Evolutionary conservation across 2,329 filamentous ascomycete species (phyloP).

Genomic region (Fusarium devonianum): DNA sequence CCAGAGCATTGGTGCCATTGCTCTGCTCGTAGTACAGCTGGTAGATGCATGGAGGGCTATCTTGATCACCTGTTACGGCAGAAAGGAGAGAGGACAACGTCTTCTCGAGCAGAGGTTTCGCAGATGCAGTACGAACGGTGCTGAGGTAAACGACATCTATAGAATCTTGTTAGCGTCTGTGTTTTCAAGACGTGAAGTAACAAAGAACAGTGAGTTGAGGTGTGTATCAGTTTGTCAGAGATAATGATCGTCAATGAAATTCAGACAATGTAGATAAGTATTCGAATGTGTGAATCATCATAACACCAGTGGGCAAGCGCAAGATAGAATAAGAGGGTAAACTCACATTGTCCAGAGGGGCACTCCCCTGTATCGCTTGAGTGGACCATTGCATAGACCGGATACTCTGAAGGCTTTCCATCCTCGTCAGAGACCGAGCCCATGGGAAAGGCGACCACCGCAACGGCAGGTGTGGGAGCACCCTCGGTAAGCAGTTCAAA

Average conservation of each 20-base stretch:
- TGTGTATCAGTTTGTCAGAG: conserved; percentile 88
- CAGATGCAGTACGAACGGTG: conserved; percentile 46
- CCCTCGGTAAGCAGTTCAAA: conserved; percentile 79
- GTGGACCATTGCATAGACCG: conserved; percentile 73
- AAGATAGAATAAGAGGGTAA: conserved; percentile 25
- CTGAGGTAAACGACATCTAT: conserved; percentile 48
- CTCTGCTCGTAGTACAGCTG: conserved; percentile 64
- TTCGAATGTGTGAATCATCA: conserved; percentile 87
- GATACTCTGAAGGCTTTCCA: conserved; percentile 50
- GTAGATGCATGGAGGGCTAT: conserved; percentile 52
- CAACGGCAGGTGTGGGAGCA: conserved; percentile 76
- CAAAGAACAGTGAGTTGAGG: conserved; percentile 20
- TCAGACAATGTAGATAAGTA: conserved; percentile 99
- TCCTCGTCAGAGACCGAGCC: conserved; percentile 51
- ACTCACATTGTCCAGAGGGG: conserved; percentile 88
- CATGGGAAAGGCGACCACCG: conserved; percentile 71
- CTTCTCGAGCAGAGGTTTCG: conserved; percentile 48
- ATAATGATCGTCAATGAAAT: conserved; percentile 81
- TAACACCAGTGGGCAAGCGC: conserved; percentile 57
- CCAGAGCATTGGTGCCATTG: conserved; percentile 38
- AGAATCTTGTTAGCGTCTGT: conserved; percentile 44
- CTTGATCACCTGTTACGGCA: conserved; percentile 41
- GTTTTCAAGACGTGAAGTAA: conserved; percentile 3
- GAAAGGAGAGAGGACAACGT: conserved; percentile 54
- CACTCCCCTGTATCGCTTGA: conserved; percentile 94